Evolutionary conservation across 2,329 filamentous ascomycete species (phyloP), one percentile per base, ranked within the genome.

Genomic region (Incumbomyces lentus): DNA sequence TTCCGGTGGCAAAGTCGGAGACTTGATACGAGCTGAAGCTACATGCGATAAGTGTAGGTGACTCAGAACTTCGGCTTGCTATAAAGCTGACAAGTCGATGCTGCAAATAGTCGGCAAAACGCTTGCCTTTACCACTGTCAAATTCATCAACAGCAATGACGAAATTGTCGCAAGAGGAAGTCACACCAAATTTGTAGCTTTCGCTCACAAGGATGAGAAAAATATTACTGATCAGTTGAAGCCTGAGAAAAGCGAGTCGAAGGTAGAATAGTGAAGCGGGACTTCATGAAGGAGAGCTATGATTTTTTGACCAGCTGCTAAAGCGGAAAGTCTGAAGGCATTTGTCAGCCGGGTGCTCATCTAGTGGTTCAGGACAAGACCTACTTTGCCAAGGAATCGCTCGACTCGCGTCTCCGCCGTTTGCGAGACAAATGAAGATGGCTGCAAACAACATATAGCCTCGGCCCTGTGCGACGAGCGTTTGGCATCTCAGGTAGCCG

Each of bases 101-200:
- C n/a, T 32, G 30, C 30, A 48, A 35, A 10, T 47, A 78, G 75
- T 82, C 56, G 79, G 79, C 19, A 82, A 82, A 61, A 82, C 75
- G 1, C 64, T 82, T 31, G 79, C 79, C 6, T 83, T 72, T 56
- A 83, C 79, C 0, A 74, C 68, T 2, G 77, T 82, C 53, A 69
- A 68, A 40, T 83, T 84, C 60, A 69, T 65, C 49, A 81, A 82
- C 53, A 64, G 59, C 13, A 73, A 76, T 47, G 69, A 78, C 40
- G 72, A 82, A 42, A 50, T 82, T 7, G 73, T 83, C 45, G 79
- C 79, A 2, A 67, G 79, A 49, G 79, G 79, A 2, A 82, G 79
- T 55, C 79, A 84, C 62, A 83, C 79, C 2, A 84, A 84, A 54
- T 81, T 76, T 54, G 68, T 81, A 14, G 71, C 75, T 3, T 54